These are phyloP conservation scores for Quercus lobata DNA, from an alignment of 331 rosid genomes.

Conservation along the genomic window DNA sequence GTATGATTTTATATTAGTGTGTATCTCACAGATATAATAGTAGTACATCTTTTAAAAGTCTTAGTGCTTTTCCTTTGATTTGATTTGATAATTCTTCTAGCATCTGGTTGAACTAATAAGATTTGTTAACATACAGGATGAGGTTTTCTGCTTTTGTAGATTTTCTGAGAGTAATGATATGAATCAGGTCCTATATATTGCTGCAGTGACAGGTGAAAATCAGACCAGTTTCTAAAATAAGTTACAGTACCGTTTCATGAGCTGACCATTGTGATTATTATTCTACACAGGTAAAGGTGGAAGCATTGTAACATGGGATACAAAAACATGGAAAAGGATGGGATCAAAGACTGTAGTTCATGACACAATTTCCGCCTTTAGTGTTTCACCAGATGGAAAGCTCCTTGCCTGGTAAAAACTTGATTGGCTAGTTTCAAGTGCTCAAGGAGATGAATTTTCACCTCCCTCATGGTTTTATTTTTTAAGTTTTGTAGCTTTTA, in stretches of 20 bases:
- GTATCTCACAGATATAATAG: background rate
- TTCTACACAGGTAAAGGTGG: constrained; percentile 57
- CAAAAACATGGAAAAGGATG: constrained; percentile 66
- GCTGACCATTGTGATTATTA: constrained; percentile 14
- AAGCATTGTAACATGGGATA: constrained; percentile 77
- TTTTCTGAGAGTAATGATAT: constrained; percentile 57
- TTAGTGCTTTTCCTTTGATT: background rate
- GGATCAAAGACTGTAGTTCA: constrained; percentile 56
- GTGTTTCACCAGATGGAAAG: constrained; percentile 78
- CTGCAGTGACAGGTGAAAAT: constrained; percentile 53
- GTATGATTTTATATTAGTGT: too few relatives aligned
- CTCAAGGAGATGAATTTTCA: background rate
- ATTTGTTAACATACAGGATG: constrained; percentile 54
- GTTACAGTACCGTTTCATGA: background rate
- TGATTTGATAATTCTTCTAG: background rate
- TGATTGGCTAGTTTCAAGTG: constrained; percentile 7
- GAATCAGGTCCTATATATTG: constrained; percentile 53
- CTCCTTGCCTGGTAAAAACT: constrained; percentile 75
- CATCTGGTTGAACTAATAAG: constrained; percentile 19
- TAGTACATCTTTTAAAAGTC: background rate
- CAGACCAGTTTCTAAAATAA: background rate
- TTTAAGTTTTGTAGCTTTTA: background rate
- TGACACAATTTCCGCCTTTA: constrained; percentile 62
- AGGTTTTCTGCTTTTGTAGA: constrained; percentile 67
- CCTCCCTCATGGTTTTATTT: constrained; percentile 1